Conservation (phyloP, 2,329 filamentous ascomycete genomes). For the Cladosporium sp. region DNA sequence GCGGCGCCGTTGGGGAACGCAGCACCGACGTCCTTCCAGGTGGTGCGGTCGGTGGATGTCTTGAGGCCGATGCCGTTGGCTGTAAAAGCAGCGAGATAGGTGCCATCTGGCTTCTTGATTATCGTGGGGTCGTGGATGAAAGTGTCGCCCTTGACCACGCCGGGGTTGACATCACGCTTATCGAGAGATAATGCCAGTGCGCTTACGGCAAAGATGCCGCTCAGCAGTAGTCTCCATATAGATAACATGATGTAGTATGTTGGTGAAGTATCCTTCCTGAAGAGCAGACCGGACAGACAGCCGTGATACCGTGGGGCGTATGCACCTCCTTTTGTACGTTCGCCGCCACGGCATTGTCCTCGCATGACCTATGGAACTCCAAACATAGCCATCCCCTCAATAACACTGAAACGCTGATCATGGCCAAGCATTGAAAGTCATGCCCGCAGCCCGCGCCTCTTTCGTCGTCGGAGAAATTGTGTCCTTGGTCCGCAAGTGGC, state of each 20-base stretch:
- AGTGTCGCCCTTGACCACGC: constrained; percentile 5
- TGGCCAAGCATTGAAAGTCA: too few relatives aligned
- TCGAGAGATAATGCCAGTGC: constrained; percentile 3
- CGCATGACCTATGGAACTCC: too few relatives aligned
- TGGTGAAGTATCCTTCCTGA: background rate
- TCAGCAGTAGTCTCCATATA: background rate
- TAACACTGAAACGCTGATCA: too few relatives aligned
- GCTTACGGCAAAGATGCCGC: constrained; percentile 1
- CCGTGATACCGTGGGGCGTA: background rate
- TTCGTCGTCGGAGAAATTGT: too few relatives aligned
- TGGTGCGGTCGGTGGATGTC: constrained; percentile 8
- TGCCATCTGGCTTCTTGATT: constrained; percentile 11
- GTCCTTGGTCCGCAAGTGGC: too few relatives aligned
- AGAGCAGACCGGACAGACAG: background rate
- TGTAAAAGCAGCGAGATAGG: constrained; percentile 12
- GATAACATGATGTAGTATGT: background rate
- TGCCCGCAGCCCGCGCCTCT: too few relatives aligned
- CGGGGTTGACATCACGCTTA: constrained; percentile 7
- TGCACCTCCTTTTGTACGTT: background rate
- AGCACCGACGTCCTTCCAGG: constrained; percentile 12
- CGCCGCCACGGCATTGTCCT: too few relatives aligned
- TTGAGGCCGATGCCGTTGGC: constrained; percentile 10
- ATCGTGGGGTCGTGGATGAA: constrained; percentile 12
- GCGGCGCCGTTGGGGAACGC: constrained; percentile 8
- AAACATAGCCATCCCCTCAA: too few relatives aligned